Evolutionary conservation across 495 filamentous ascomycete genomes (phyloP).

Genomic region (Lasiosphaeria miniovina): DNA sequence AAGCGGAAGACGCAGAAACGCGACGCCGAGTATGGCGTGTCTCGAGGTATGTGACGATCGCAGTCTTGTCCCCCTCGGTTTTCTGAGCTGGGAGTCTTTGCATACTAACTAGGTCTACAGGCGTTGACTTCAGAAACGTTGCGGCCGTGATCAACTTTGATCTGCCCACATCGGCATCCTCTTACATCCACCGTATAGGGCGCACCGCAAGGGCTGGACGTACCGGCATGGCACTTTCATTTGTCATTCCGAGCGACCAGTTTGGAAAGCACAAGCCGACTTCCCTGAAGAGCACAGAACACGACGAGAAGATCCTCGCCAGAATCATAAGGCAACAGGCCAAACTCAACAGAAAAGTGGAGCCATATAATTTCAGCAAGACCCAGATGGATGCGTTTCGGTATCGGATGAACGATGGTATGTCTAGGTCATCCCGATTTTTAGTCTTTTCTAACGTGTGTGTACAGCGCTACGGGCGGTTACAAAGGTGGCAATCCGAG

Average conservation of each 20-base stretch:
- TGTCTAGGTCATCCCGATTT: background rate
- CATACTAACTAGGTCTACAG: background rate
- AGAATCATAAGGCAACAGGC: constrained; percentile 70
- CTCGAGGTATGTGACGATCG: constrained; percentile 55
- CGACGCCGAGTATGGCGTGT: constrained; percentile 87
- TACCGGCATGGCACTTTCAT: constrained; percentile 90
- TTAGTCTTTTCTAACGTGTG: background rate
- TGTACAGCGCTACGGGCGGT: constrained; percentile 59
- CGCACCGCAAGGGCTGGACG: constrained; percentile 88
- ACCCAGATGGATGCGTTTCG: constrained; percentile 86
- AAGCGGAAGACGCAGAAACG: constrained; percentile 31
- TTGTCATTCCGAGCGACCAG: constrained; percentile 76
- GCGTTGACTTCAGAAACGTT: constrained; percentile 83
- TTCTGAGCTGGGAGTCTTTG: background rate
- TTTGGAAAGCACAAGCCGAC: constrained; percentile 91
- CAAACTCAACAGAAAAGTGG: constrained; percentile 71
- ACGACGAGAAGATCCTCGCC: constrained; percentile 79
- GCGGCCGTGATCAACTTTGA: constrained; percentile 96
- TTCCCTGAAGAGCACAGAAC: constrained; percentile 60
- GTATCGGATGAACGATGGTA: constrained; percentile 89
- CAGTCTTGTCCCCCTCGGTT: background rate
- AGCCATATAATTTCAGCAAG: constrained; percentile 94
- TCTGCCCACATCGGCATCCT: constrained; percentile 80
- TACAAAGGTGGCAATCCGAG: constrained; percentile 77
- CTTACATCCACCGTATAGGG: constrained; percentile 91